phyloP scores from a whole-genome alignment of 805 yeast genomes.

The Zygosaccharomyces rouxii region DNA sequence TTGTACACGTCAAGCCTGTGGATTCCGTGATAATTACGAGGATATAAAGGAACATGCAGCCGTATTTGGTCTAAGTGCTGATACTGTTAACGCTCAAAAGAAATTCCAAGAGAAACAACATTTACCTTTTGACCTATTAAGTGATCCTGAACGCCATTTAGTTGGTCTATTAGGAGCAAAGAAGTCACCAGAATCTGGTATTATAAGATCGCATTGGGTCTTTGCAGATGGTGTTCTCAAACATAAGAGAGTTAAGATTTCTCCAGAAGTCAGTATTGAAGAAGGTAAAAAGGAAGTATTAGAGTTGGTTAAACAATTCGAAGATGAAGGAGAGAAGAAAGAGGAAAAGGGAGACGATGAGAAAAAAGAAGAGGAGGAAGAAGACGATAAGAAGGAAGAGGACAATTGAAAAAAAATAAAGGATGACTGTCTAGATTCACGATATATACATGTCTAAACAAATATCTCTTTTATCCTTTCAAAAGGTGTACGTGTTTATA shows the following conservation, averaged over 20 bases:
- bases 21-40: constrained; percentile 66
- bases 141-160: constrained; percentile 69
- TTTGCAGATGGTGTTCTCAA: constrained; percentile 70
- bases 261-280: constrained; percentile 54
- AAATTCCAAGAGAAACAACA: constrained; percentile 68
- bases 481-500: too few species aligned
- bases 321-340: constrained; percentile 2
- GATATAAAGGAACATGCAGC: constrained; percentile 38
- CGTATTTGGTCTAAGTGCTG: constrained; percentile 81
- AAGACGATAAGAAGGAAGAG: background rate
- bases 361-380: background rate
- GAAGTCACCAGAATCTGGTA: constrained; percentile 65
- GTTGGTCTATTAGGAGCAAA: constrained; percentile 78
- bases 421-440: too few species aligned
- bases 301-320: constrained; percentile 34
- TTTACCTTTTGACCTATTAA: constrained; percentile 67
- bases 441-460: too few species aligned
- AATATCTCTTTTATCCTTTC: too few species aligned
- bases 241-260: constrained; percentile 37
- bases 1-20: constrained; percentile 91
- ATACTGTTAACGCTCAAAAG: constrained; percentile 72
- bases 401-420: too few species aligned
- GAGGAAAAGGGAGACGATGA: background rate
- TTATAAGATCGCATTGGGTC: constrained; percentile 88
- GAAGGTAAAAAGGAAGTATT: constrained; percentile 57